phyloP scores from a whole-genome alignment of 805 yeast species.

The Candida silvatica region DNA sequence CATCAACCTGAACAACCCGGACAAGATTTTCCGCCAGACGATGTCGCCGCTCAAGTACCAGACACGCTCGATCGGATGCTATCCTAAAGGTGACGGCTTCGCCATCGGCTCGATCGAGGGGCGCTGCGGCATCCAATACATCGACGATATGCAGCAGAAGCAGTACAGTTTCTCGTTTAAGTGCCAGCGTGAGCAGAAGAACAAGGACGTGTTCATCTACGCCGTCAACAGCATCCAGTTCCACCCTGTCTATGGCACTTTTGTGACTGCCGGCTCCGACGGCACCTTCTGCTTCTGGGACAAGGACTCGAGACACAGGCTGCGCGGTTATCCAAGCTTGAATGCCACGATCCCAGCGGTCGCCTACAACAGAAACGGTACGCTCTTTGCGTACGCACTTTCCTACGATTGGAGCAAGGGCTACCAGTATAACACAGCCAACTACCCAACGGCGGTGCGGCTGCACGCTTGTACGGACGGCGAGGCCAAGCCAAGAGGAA shows the following conservation, averaged over 20 bases:
- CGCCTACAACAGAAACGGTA: slow-evolving; percentile 76
- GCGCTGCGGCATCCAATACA: slow-evolving; percentile 88
- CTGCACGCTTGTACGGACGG: slow-evolving; percentile 81
- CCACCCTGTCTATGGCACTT: slow-evolving; percentile 87
- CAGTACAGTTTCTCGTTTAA: slow-evolving; percentile 80
- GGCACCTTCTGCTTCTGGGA: slow-evolving; percentile 96
- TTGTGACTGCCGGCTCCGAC: slow-evolving; percentile 91
- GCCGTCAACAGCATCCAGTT: slow-evolving; percentile 74
- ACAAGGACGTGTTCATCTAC: slow-evolving; percentile 62
- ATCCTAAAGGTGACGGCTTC: slow-evolving; percentile 86
- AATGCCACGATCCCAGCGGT: slow-evolving; percentile 65
- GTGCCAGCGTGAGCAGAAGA: slow-evolving; percentile 76
- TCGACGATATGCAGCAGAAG: slow-evolving; percentile 72
- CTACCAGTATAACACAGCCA: slow-evolving; percentile 66
- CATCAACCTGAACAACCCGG: slow-evolving; percentile 77
- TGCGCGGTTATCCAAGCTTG: slow-evolving; percentile 68
- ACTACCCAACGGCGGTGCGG: slow-evolving; percentile 66
- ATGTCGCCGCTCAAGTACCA: slow-evolving; percentile 84
- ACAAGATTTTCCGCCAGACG: slow-evolving; percentile 62
- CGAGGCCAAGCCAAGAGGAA: slow-evolving; percentile 60
- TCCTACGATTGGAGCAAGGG: slow-evolving; percentile 97
- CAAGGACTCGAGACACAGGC: slow-evolving; percentile 80
- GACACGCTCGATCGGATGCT: slow-evolving; percentile 75
- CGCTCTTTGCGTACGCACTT: slow-evolving; percentile 82
- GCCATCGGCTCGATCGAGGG: slow-evolving; percentile 94